These are phyloP conservation scores for Cymbopogon flexuosus DNA, from an alignment of 202 grass and related monocot species.

Conservation along the genomic window DNA sequence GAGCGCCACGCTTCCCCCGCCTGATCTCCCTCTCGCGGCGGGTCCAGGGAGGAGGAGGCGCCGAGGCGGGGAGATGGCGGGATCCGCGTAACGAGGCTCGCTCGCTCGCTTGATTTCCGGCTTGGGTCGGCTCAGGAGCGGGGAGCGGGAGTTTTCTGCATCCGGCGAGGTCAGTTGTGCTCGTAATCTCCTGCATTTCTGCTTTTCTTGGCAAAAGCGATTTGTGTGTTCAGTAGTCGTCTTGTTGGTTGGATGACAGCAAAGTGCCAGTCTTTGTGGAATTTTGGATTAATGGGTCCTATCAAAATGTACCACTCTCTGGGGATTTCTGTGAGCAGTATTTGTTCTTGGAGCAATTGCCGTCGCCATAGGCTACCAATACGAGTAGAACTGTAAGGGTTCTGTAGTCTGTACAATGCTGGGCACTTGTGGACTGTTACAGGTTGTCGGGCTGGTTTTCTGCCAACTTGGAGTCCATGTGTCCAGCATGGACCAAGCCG, in stretches of 20 bases:
- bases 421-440: too few relatives aligned
- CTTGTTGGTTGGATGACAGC: not conserved
- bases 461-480: too few relatives aligned
- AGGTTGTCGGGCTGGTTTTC: too few relatives aligned
- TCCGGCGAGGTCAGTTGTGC: conserved; percentile 49
- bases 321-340: not conserved
- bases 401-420: too few relatives aligned
- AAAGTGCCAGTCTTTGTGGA: not conserved
- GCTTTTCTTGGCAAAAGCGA: not conserved
- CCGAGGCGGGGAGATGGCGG: not conserved
- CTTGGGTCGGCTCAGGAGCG: not conserved
- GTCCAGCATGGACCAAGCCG: too few relatives aligned
- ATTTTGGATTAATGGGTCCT: not conserved
- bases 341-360: not conserved
- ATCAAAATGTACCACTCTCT: not conserved
- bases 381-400: not conserved
- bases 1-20: not conserved
- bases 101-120: not conserved
- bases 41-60: not conserved
- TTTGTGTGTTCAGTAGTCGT: not conserved
- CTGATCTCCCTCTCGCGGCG: not conserved
- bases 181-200: conserved; percentile 8
- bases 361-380: not conserved
- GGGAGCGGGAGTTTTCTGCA: conserved; percentile 24
- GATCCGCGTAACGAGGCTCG: not conserved